Base-by-base conservation (phyloP, 768 basidiomycete genomes). In the Paxillus involutus region DNA sequence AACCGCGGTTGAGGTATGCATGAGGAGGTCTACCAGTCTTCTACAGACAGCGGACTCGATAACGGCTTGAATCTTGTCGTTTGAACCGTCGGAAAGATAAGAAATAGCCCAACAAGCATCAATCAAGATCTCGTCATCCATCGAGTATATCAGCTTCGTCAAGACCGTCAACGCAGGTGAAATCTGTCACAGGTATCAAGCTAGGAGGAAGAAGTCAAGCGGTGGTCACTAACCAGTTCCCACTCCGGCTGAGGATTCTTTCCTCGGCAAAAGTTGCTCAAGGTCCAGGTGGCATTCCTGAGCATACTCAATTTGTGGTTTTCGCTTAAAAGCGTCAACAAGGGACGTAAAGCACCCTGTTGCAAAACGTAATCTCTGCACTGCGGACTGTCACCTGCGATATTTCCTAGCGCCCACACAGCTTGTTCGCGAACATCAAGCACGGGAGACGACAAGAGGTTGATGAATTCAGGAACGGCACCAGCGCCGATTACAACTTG, bases 71-170 rank as follows among this genome's bases (percentile, higher is more conserved):
- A 99, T 99, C 79, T 99, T 99, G 78, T 99, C 97, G 67, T 97
- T 97, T 33, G 94, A 91, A 46, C 97, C 97, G 70, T 99, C 97
- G 2, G 96, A 98, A 37, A 99, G 87, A 75, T 99, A 99, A 39
- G 95, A 98, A 71, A 99, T 96, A 26, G 97, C 97, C 97, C 97
- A 99, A 80, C 97, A 99, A 13, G 97, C 97, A 71, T 99, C 97
- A 66, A 99, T 99, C 65, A 99, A 77, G 62, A 98, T 98, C 74
- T 99, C 97, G 65, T 98, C 97, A 69, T 99, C 97, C 65, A 98
- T 82, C 30, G 96, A 98, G 75, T 98, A 98, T 73, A 99, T 98
- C 63, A 99, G 76, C 74, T 99, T 99, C 51, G 95, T 97, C 59
- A 99, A 79, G 52, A 97, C 91, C n/a, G 91, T 90, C 51, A 99